Conservation (phyloP, 1,139 yeast genomes). For the Torulaspora globosa region DNA sequence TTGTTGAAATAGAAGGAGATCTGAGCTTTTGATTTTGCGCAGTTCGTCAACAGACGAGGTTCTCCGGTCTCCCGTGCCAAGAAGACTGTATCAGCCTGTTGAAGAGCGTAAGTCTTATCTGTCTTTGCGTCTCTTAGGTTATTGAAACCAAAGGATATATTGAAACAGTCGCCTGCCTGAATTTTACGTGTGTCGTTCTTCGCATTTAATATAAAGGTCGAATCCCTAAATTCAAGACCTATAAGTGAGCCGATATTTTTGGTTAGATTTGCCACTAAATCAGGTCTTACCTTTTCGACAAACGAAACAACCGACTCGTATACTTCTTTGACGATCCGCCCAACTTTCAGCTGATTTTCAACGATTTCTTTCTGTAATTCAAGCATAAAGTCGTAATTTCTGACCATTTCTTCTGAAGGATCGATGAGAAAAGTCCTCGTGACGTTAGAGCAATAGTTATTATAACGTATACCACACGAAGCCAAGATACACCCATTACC, state of each 20-base stretch:
- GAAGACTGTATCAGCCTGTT: constrained; percentile 79
- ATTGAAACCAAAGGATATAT: constrained; percentile 73
- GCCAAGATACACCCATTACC: constrained; percentile 82
- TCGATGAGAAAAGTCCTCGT: constrained; percentile 88
- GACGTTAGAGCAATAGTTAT: constrained; percentile 82
- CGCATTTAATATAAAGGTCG: constrained; percentile 64
- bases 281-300: constrained; percentile 58
- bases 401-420: constrained; percentile 76
- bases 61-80: constrained; percentile 55
- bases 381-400: constrained; percentile 71
- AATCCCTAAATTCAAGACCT: constrained; percentile 88
- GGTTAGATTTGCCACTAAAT: constrained; percentile 59
- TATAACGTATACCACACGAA: constrained; percentile 82
- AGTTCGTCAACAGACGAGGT: constrained; percentile 66
- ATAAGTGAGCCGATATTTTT: constrained; percentile 86
- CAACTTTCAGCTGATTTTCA: constrained; percentile 55
- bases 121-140: constrained; percentile 51
- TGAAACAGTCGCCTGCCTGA: constrained; percentile 69
- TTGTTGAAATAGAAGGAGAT: constrained; percentile 84
- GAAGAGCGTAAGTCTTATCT: constrained; percentile 57
- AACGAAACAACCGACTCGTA: constrained; percentile 60
- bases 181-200: constrained; percentile 64
- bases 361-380: constrained; percentile 63
- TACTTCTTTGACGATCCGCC: constrained; percentile 60
- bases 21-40: constrained; percentile 68